phyloP scores from a whole-genome alignment of 2,329 filamentous ascomycete species.

The Colletotrichum somersetense region DNA sequence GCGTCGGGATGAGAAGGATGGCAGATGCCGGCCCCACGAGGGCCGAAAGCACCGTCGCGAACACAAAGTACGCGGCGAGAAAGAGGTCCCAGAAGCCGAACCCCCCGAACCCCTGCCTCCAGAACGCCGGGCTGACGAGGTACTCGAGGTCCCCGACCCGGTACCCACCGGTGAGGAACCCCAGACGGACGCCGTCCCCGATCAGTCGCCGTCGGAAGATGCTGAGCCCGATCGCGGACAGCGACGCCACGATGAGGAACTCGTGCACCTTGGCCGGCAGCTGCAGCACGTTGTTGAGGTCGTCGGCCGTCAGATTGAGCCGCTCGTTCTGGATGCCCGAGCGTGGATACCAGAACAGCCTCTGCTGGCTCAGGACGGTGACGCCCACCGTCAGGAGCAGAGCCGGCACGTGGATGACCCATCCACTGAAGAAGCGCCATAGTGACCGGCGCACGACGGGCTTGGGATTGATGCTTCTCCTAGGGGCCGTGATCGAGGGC shows the following conservation, averaged over 20 bases:
- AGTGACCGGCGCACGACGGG: background rate
- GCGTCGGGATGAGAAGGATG: constrained; percentile 35
- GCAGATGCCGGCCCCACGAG: constrained; percentile 36
- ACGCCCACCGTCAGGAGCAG: constrained; percentile 5
- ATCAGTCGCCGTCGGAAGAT: constrained; percentile 20
- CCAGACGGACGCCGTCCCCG: constrained; percentile 25
- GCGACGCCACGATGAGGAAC: constrained; percentile 25
- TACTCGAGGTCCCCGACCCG: constrained; percentile 34
- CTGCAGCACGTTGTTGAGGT: constrained; percentile 32
- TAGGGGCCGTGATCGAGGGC: too few species aligned
- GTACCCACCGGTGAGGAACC: constrained; percentile 35
- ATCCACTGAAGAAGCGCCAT: constrained; percentile 20
- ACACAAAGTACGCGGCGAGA: constrained; percentile 2
- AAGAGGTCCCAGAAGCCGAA: constrained; percentile 10
- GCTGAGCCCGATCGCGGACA: constrained; percentile 27
- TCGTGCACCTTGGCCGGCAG: constrained; percentile 33
- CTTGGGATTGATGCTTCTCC: background rate
- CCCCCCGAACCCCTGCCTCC: background rate
- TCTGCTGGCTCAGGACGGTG: constrained; percentile 11
- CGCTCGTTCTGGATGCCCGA: background rate
- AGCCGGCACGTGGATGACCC: constrained; percentile 30
- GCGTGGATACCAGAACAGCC: constrained; percentile 29
- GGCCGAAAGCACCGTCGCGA: constrained; percentile 29
- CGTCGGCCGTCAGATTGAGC: constrained; percentile 3
- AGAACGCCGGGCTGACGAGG: constrained; percentile 19